Percentiles rank a stretch among this genome's conserved stretches.
Conservation (phyloP, 2,329 filamentous ascomycete species). For the Ophiocordyceps sinensis region DNA sequence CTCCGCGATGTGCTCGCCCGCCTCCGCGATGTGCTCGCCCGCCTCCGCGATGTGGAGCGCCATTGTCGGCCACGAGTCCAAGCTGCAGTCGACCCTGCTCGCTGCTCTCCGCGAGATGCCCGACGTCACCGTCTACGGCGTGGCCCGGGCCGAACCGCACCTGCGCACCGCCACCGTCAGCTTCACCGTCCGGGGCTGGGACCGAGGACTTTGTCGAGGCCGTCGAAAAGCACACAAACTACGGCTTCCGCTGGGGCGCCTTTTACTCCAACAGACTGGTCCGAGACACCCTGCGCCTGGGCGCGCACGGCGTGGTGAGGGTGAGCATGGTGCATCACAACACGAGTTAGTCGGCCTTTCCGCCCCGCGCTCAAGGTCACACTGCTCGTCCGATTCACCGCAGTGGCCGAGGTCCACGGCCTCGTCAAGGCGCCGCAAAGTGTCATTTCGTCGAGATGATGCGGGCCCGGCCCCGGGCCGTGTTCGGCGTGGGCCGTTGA, state of each 20-base stretch:
- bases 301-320: slow-evolving; percentile 46
- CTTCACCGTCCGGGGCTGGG: slow-evolving; percentile 44
- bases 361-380: too few relatives aligned
- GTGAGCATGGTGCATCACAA: slow-evolving; percentile 67
- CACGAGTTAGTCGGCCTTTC: slow-evolving; percentile 34
- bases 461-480: neutral
- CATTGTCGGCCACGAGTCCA: slow-evolving; percentile 44
- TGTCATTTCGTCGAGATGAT: slow-evolving; percentile 5
- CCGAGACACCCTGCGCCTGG: slow-evolving; percentile 42
- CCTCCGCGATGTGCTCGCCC: slow-evolving; percentile 28
- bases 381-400: neutral
- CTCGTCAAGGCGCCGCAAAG: slow-evolving; percentile 38
- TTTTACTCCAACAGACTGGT: slow-evolving; percentile 55
- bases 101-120: slow-evolving; percentile 37
- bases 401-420: slow-evolving; percentile 40
- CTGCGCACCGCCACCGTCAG: slow-evolving; percentile 51
- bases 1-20: slow-evolving; percentile 28
- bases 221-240: slow-evolving; percentile 42
- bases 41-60: slow-evolving; percentile 28
- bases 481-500: neutral
- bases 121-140: slow-evolving; percentile 45
- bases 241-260: slow-evolving; percentile 51
- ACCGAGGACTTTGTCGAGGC: slow-evolving; percentile 41
- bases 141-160: slow-evolving; percentile 28
- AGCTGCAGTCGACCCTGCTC: slow-evolving; percentile 43